A percentile compares a stretch with the other conserved stretches of the same genome.
Conservation (phyloP, 305 asterid genomes). For the Fraxinus latifolia region DNA sequence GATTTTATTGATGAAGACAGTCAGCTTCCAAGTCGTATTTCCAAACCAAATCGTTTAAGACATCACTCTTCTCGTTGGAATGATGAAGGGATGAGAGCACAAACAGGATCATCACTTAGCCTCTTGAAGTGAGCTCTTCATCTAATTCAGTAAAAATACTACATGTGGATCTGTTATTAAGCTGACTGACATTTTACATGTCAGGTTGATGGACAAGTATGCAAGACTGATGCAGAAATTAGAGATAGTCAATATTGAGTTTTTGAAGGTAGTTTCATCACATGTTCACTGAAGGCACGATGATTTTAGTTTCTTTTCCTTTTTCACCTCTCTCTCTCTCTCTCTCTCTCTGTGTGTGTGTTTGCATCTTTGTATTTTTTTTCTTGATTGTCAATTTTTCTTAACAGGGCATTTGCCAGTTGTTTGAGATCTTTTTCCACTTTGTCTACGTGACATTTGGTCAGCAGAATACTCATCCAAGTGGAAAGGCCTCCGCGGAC, state of each 20-base stretch:
- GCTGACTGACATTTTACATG: constrained; percentile 31
- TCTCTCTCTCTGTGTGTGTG: background rate
- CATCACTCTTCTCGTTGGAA: constrained; percentile 51
- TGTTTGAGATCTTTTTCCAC: constrained; percentile 90
- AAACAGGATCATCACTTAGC: constrained; percentile 90
- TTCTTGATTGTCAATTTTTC: background rate
- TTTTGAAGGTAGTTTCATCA: constrained; percentile 65
- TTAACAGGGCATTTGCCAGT: constrained; percentile 84
- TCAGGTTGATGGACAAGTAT: constrained; percentile 96
- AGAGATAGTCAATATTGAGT: constrained; percentile 84
- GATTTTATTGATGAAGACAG: constrained; percentile 99
- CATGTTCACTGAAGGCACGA: constrained; percentile 16
- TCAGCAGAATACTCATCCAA: constrained; percentile 52
- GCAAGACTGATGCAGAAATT: constrained; percentile 96
- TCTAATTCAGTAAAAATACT: constrained; percentile 14
- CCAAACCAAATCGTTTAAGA: constrained; percentile 57
- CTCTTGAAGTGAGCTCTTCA: constrained; percentile 65
- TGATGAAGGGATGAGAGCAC: constrained; percentile 63
- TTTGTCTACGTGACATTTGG: constrained; percentile 73
- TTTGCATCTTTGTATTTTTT: background rate
- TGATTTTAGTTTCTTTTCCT: constrained; percentile 12
- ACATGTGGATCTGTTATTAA: constrained; percentile 22
- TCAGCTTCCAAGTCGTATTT: constrained; percentile 95
- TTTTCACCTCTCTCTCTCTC: background rate
- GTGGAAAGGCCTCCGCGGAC: constrained; percentile 58